Conservation (phyloP, 129 eudicot genomes). For the Pulicaria dysenterica region DNA sequence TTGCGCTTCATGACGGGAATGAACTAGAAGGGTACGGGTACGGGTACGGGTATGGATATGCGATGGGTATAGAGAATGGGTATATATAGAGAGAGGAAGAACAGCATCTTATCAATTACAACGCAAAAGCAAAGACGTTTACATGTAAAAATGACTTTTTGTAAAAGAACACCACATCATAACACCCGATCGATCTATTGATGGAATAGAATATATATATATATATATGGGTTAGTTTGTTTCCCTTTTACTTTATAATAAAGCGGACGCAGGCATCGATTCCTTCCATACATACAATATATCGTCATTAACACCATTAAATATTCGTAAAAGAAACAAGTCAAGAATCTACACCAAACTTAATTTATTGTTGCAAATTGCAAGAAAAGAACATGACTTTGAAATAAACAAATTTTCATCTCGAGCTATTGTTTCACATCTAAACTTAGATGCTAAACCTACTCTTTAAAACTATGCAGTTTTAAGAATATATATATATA, state of each 20-base stretch:
- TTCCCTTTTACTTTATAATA: slow-evolving; percentile 15
- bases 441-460: no score
- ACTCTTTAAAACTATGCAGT: no score
- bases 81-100: slow-evolving; percentile 8
- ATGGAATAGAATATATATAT: slow-evolving; percentile 18
- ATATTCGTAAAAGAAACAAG: background rate
- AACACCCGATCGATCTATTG: no score
- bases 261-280: slow-evolving; percentile 8
- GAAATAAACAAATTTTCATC: no score
- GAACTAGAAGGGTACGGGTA: background rate
- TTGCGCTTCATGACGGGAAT: slow-evolving; percentile 33
- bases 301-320: background rate
- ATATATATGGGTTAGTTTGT: background rate
- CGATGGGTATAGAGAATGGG: no score
- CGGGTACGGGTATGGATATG: no score
- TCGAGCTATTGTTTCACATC: no score
- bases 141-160: slow-evolving; percentile 20
- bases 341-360: background rate
- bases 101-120: slow-evolving; percentile 18
- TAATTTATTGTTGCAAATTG: no score
- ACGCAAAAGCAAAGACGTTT: background rate
- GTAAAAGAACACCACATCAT: no score
- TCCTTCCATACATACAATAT: slow-evolving; percentile 23
- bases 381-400: no score
- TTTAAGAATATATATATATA: no score